Evolutionary conservation across 2,329 filamentous ascomycete genomes (phyloP).

Genomic region (Chaetomiaceae sp.): DNA sequence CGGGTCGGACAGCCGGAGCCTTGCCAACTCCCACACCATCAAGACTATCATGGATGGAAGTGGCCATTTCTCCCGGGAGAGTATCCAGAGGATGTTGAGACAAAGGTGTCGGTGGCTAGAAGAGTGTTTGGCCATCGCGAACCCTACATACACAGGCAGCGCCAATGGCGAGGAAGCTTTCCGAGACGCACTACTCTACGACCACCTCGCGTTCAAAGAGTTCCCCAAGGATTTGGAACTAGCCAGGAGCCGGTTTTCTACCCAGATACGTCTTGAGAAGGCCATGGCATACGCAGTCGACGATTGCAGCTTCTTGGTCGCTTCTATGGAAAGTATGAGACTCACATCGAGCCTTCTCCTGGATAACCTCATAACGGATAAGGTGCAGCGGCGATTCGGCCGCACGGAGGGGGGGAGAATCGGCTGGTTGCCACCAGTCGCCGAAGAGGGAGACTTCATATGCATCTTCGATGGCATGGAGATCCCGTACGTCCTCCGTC

Average conservation of each 20-base stretch:
- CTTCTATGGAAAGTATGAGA: not conserved
- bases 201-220: not conserved
- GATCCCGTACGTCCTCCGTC: not conserved
- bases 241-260: not conserved
- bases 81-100: not conserved
- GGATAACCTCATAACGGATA: not conserved
- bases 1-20: not conserved
- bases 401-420: not conserved
- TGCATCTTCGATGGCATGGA: not conserved
- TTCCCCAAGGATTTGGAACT: not conserved
- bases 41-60: not conserved
- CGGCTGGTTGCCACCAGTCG: not conserved
- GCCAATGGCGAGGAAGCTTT: not conserved
- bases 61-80: not conserved
- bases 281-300: not conserved
- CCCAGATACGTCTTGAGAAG: not conserved
- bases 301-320: not conserved
- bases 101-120: not conserved
- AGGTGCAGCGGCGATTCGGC: not conserved
- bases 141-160: not conserved
- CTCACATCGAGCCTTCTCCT: not conserved
- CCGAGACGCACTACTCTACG: not conserved
- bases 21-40: not conserved
- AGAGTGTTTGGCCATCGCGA: not conserved
- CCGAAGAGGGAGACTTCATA: not conserved